phyloP scores from a whole-genome alignment of 345 rosid genomes.

The Leavenworthia alabamica region DNA sequence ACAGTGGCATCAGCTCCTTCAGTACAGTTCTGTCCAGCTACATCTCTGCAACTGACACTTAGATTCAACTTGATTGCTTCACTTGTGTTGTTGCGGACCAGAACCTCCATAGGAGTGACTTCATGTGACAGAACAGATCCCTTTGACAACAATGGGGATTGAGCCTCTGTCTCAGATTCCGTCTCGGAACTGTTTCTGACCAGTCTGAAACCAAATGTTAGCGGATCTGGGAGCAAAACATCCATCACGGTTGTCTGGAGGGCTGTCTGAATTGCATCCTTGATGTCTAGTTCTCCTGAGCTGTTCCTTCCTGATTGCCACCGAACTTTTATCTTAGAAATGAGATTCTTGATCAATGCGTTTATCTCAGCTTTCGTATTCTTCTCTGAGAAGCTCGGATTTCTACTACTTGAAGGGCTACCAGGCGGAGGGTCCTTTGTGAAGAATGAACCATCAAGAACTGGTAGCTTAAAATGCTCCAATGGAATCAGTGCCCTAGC shows the following conservation, averaged over 20 bases:
- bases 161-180: constrained; percentile 24
- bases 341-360: constrained; percentile 73
- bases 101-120: constrained; percentile 85
- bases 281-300: constrained; percentile 86
- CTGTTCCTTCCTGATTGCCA: constrained; percentile 98
- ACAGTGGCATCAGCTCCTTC: constrained; percentile 88
- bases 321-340: constrained; percentile 82
- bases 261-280: constrained; percentile 82
- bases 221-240: constrained; percentile 91
- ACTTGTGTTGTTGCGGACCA: constrained; percentile 82
- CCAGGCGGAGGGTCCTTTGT: constrained; percentile 55
- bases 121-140: constrained; percentile 67
- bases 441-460: constrained; percentile 87
- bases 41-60: constrained; percentile 80
- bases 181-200: constrained; percentile 33
- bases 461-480: constrained; percentile 91
- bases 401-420: constrained; percentile 34
- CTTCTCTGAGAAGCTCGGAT: constrained; percentile 74
- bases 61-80: constrained; percentile 78
- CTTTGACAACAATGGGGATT: constrained; percentile 28
- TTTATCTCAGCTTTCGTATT: constrained; percentile 80
- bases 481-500: constrained; percentile 90
- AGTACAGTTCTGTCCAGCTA: constrained; percentile 86
- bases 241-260: constrained; percentile 93
- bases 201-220: constrained; percentile 86